A percentile compares a stretch with the other conserved stretches of the same genome.
Evolutionary conservation across 306 rosid genomes (phyloP).

Genomic region (Cicer chorassanicum): DNA sequence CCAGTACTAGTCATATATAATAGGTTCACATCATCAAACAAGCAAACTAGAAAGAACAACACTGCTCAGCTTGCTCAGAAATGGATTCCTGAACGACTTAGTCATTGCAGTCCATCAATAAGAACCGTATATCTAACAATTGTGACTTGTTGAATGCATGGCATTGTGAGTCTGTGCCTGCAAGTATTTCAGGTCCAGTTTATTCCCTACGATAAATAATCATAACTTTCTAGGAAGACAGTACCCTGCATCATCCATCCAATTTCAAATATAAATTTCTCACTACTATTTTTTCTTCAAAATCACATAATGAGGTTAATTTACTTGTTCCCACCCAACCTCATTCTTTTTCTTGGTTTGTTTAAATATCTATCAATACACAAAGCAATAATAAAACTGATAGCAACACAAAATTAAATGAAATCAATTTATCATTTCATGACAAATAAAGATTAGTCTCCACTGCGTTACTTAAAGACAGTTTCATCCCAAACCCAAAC

Average conservation of each 20-base stretch:
- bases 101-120: too few relatives aligned
- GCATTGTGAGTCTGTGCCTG: background rate
- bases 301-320: background rate
- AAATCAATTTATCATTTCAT: background rate
- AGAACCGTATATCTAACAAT: background rate
- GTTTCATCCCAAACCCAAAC: conserved; percentile 11
- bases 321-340: background rate
- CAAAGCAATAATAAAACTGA: background rate
- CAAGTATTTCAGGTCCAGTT: background rate
- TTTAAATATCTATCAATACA: conserved; percentile 3
- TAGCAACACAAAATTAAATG: background rate
- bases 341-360: background rate
- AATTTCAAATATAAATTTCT: background rate
- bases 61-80: too few relatives aligned
- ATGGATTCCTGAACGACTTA: too few relatives aligned
- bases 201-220: background rate
- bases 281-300: background rate
- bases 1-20: background rate
- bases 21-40: conserved; percentile 23
- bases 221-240: background rate
- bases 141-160: background rate
- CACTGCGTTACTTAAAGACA: conserved; percentile 2
- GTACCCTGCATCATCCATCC: background rate
- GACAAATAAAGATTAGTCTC: background rate
- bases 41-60: conserved; percentile 13